Conservation (phyloP, 1,139 yeast species). For the Pneumocystis oryctolagi region DNA sequence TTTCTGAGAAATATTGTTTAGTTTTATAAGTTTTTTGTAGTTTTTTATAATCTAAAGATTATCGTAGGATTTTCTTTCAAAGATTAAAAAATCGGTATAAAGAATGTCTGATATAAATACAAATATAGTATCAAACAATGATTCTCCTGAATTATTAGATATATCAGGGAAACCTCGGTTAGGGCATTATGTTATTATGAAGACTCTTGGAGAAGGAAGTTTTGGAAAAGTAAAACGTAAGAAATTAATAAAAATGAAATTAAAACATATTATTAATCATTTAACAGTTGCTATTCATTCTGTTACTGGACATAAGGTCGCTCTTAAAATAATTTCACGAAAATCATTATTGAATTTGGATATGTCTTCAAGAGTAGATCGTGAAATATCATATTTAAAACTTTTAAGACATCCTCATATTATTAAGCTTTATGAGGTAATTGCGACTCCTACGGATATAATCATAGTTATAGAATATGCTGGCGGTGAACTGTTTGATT, state of each 20-base stretch:
- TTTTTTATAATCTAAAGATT: background rate
- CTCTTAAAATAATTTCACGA: slow-evolving; percentile 83
- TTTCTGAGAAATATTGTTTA: background rate
- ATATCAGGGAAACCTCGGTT: slow-evolving; percentile 31
- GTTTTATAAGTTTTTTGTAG: background rate
- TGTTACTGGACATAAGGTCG: slow-evolving; percentile 86
- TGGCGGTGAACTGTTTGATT: slow-evolving; percentile 88
- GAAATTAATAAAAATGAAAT: background rate
- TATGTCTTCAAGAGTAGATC: slow-evolving; percentile 93
- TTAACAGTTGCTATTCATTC: slow-evolving; percentile 61
- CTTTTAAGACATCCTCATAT: slow-evolving; percentile 91
- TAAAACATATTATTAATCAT: background rate
- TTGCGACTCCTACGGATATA: slow-evolving; percentile 88
- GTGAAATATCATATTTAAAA: slow-evolving; percentile 83
- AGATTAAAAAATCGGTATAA: background rate
- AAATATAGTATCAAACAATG: background rate
- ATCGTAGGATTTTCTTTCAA: background rate
- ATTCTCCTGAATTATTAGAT: background rate
- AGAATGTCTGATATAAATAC: background rate
- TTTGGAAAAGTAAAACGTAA: slow-evolving; percentile 78
- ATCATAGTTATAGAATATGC: slow-evolving; percentile 97
- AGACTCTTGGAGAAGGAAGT: slow-evolving; percentile 93
- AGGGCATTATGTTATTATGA: slow-evolving; percentile 78
- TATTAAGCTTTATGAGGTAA: slow-evolving; percentile 88
- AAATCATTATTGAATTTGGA: slow-evolving; percentile 89